Evolutionary conservation across 2,329 filamentous ascomycete genomes (phyloP).

Genomic region (Fusarium sp.): DNA sequence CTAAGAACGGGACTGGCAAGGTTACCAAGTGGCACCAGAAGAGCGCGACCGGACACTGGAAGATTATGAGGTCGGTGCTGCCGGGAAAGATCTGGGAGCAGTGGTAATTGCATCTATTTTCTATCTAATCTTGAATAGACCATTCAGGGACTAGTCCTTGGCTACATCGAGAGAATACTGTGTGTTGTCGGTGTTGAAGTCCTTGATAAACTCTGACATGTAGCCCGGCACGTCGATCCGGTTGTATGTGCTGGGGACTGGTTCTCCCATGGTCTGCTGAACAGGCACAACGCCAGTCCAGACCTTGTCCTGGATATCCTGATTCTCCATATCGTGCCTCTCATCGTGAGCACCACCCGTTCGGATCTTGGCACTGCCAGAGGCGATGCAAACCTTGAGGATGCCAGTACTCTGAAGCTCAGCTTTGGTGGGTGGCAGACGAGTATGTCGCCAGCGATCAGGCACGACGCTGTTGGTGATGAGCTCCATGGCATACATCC

Average conservation of each 20-base stretch:
- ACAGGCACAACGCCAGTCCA: constrained; percentile 70
- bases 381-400: constrained; percentile 70
- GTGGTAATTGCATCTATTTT: constrained; percentile 58
- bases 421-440: constrained; percentile 72
- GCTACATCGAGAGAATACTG: constrained; percentile 43
- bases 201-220: constrained; percentile 56
- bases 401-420: constrained; percentile 80
- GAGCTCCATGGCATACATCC: constrained; percentile 77
- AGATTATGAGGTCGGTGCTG: constrained; percentile 85
- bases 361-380: constrained; percentile 78
- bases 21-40: constrained; percentile 75
- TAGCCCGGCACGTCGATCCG: constrained; percentile 68
- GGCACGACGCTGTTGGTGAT: constrained; percentile 79
- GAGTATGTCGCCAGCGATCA: constrained; percentile 71
- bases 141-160: constrained; percentile 26
- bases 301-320: constrained; percentile 50
- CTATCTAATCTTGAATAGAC: constrained; percentile 9
- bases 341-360: constrained; percentile 68
- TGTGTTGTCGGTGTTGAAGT: constrained; percentile 49
- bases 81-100: constrained; percentile 83
- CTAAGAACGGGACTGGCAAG: constrained; percentile 68
- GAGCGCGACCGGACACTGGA: constrained; percentile 87
- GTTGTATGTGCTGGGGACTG: constrained; percentile 67
- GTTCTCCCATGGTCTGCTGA: constrained; percentile 68
- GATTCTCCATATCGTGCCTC: constrained; percentile 56